Conservation (phyloP, 257 asterid species). For the Buddleja alternifolia region DNA sequence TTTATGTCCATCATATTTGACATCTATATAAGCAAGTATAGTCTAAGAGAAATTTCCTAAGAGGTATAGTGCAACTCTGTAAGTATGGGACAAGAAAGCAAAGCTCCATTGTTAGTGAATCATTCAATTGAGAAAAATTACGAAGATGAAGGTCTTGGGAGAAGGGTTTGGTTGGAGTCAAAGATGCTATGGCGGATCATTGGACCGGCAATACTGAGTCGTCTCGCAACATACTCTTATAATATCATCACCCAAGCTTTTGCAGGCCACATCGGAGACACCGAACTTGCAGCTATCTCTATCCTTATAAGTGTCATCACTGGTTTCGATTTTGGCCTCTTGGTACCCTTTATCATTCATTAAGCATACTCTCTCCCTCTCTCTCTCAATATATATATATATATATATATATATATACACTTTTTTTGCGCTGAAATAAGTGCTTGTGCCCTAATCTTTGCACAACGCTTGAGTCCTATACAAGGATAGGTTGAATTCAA, state of each 20-base stretch:
- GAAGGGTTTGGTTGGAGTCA: constrained; percentile 48
- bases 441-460: too few species aligned
- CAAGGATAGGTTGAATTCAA: too few species aligned
- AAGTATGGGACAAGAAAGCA: constrained; percentile 30
- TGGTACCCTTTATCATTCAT: constrained; percentile 37
- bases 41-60: background rate
- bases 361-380: background rate
- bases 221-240: constrained; percentile 45
- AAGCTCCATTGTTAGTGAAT: constrained; percentile 2
- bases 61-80: too few species aligned
- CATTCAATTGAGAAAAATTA: background rate
- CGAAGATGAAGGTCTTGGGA: constrained; percentile 13
- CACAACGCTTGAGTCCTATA: too few species aligned
- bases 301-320: constrained; percentile 51
- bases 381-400: background rate
- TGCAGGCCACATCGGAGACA: constrained; percentile 72
- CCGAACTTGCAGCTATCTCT: constrained; percentile 66
- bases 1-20: too few species aligned
- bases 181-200: constrained; percentile 65
- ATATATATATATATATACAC: background rate
- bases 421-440: too few species aligned
- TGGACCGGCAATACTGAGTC: constrained; percentile 67
- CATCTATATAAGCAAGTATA: background rate
- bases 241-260: constrained; percentile 60
- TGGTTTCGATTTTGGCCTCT: constrained; percentile 66